These are phyloP conservation scores for Aspergillus udagawae DNA, from an alignment of 2,329 filamentous ascomycete species.

Conservation along the genomic window DNA sequence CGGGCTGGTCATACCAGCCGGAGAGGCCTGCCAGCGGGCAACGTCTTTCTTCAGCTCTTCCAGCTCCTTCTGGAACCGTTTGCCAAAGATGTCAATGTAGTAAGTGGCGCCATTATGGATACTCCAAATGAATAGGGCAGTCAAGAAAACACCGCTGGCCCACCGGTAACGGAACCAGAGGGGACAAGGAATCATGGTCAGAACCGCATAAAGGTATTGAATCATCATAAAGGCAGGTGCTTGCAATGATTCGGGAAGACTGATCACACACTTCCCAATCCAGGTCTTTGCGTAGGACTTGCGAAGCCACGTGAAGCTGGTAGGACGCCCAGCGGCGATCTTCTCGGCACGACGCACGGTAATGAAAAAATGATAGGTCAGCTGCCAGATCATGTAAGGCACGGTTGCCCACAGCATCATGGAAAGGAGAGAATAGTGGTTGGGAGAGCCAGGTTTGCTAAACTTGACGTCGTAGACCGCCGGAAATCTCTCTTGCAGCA, in stretches of 20 bases:
- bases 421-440: slow-evolving; percentile 72
- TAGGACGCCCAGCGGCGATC: slow-evolving; percentile 91
- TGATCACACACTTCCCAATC: slow-evolving; percentile 81
- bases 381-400: slow-evolving; percentile 89
- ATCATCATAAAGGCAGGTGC: slow-evolving; percentile 94
- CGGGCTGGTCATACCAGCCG: slow-evolving; percentile 30
- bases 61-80: slow-evolving; percentile 92
- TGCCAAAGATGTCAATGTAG: slow-evolving; percentile 98
- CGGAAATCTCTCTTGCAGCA: slow-evolving; percentile 70
- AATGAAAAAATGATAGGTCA: slow-evolving; percentile 90
- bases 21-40: slow-evolving; percentile 69
- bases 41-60: slow-evolving; percentile 87
- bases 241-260: slow-evolving; percentile 70
- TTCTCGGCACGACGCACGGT: slow-evolving; percentile 91
- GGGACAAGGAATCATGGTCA: slow-evolving; percentile 92
- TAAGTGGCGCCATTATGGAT: slow-evolving; percentile 96
- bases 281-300: slow-evolving; percentile 84
- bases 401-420: slow-evolving; percentile 96
- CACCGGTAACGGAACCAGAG: slow-evolving; percentile 90
- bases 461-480: slow-evolving; percentile 78
- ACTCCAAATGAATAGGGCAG: slow-evolving; percentile 85
- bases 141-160: slow-evolving; percentile 72
- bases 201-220: slow-evolving; percentile 83
- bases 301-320: slow-evolving; percentile 95
- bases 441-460: slow-evolving; percentile 63